Base-by-base conservation (phyloP, 2,329 filamentous ascomycete species). In the Fusarium sp. region DNA sequence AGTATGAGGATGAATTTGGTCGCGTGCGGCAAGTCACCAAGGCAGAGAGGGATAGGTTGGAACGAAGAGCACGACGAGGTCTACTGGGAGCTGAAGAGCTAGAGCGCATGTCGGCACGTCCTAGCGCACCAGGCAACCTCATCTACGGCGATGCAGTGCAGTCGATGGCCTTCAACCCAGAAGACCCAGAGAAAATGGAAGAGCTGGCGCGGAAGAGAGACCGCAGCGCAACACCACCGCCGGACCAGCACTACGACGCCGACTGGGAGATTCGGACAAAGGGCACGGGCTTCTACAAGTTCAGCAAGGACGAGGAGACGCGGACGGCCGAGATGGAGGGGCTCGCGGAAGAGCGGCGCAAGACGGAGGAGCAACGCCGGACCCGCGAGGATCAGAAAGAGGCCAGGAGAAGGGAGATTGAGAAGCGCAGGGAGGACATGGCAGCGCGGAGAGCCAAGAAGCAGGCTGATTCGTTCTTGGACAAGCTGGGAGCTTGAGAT, bases 1-100 rank as follows among this genome's bases (percentile, higher is more conserved):
- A 97, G 71, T 96, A 93, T 77, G 86, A 91, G 57, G 96, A 99
- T 79, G 96, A 98, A 75, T 97, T 96, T 76, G 96, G 96, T 2
- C 90, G 96, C n/a, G 86, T 90, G 13, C 85, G 94, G 4, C 88
- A 83, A 44, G 92, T 91, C 16, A 95, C 92, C 0, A 86, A 86
- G 51, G 86, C 89, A 4, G 88, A 96, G 67, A 89, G 87, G 14
- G 86, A 88, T 40, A 85, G 85, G 6, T 85, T 91, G 71, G 86
- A 91, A 70, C 86, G 88, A 11, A 82, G 84, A 38, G 74, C 73
- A 20, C 74, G 74, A 51, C 86, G 87, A 58, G 83, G 85, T 7
- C 80, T 85, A 2, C 78, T 86, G 3, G 84, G 85, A 18, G 83
- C 84, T 2, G 83, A 89, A 58, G 89, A 91, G 68, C 83, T 91